Conservation (phyloP, 495 filamentous ascomycete species). For the Emericellopsis terricola region DNA sequence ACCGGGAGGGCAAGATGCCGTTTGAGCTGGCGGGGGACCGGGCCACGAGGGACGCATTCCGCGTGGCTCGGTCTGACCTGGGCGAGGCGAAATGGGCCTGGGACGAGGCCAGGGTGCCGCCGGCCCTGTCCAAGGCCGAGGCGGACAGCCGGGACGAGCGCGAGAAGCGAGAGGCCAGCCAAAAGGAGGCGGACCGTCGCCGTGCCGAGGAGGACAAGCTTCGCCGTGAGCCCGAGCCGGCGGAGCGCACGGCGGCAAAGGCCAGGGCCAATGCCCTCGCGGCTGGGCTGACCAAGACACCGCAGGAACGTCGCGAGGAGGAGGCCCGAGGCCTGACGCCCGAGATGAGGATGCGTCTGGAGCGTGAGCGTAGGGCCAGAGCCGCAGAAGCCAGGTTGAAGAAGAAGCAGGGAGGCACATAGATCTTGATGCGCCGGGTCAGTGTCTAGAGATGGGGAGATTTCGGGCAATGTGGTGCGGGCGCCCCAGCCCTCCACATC, state of each 20-base stretch:
- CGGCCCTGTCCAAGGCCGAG: conserved; percentile 46
- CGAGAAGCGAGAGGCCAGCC: conserved; percentile 29
- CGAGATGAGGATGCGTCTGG: conserved; percentile 63
- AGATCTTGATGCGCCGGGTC: not conserved
- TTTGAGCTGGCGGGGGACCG: conserved; percentile 83
- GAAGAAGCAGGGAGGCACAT: conserved; percentile 31
- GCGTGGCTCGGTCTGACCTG: conserved; percentile 64
- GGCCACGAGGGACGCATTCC: conserved; percentile 77
- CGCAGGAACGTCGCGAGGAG: conserved; percentile 60
- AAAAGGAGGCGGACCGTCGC: conserved; percentile 45
- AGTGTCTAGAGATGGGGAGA: too few species aligned
- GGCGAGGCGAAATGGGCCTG: conserved; percentile 69
- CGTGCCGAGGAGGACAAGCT: conserved; percentile 45
- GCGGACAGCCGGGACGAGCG: conserved; percentile 47
- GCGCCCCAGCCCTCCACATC: too few species aligned
- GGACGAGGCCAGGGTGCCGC: conserved; percentile 51
- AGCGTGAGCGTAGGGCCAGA: conserved; percentile 64
- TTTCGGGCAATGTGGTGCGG: too few species aligned
- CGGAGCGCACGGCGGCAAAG: conserved; percentile 18
- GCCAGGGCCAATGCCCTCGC: conserved; percentile 19
- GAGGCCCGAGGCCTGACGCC: conserved; percentile 69
- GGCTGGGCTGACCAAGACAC: conserved; percentile 39
- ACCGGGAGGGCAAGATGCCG: conserved; percentile 52
- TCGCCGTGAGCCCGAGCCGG: conserved; percentile 28
- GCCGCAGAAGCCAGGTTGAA: conserved; percentile 77